Conservation (phyloP, 176 grass and related monocot genomes). For the Puccinellia tenuiflora region DNA sequence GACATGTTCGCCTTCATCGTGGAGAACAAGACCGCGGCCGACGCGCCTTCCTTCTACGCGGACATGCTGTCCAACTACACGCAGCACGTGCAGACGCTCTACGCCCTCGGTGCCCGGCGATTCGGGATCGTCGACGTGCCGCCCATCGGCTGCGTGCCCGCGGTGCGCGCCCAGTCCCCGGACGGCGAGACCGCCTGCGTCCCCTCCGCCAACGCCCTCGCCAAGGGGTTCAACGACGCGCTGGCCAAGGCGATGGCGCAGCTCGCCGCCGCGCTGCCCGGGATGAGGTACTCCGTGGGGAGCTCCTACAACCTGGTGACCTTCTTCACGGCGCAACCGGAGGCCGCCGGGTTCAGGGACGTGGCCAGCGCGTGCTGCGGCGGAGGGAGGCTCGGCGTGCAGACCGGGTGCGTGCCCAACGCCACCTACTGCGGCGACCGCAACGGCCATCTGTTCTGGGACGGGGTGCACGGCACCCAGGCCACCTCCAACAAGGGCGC, state of each 20-base stretch:
- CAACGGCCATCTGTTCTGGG: conserved; percentile 39
- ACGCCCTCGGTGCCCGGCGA: conserved; percentile 29
- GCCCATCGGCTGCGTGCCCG: conserved; percentile 56
- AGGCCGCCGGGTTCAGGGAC: conserved; percentile 22
- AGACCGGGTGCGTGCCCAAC: conserved; percentile 44
- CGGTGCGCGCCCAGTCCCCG: conserved; percentile 4
- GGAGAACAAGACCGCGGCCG: conserved; percentile 34
- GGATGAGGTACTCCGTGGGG: conserved; percentile 42
- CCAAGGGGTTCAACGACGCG: conserved; percentile 45
- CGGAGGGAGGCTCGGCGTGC: conserved; percentile 28
- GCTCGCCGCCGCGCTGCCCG: conserved; percentile 28
- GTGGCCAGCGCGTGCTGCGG: conserved; percentile 58
- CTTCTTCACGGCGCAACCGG: conserved; percentile 24
- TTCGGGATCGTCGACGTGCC: conserved; percentile 51
- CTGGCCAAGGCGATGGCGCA: conserved; percentile 3
- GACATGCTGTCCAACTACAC: conserved; percentile 46
- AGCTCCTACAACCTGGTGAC: conserved; percentile 45
- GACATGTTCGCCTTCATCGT: conserved; percentile 49
- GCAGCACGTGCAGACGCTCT: conserved; percentile 19
- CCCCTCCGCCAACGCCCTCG: conserved; percentile 29
- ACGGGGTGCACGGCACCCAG: conserved; percentile 55
- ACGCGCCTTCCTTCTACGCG: conserved; percentile 30
- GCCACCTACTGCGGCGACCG: conserved; percentile 41
- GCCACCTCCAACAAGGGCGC: conserved; percentile 37
- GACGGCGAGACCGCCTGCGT: conserved; percentile 30